Percentiles rank a stretch among this genome's conserved stretches.
Conservation (phyloP, 345 rosid species). For the Anacardium occidentale region DNA sequence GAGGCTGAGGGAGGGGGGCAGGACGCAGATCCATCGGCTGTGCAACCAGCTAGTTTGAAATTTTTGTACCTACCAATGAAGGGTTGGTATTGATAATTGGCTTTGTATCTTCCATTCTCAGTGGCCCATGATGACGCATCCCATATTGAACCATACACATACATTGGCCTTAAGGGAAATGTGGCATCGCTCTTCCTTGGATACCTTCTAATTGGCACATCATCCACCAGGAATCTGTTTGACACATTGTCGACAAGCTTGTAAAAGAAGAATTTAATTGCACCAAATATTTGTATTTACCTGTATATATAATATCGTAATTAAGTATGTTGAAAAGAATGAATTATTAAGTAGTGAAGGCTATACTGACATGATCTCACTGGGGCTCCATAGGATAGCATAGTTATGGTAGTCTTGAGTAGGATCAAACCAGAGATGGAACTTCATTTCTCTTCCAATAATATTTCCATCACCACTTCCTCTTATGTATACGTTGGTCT, state of each 20-base stretch:
- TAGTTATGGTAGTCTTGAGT: slow-evolving; percentile 77
- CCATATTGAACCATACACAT: slow-evolving; percentile 85
- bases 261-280: background rate
- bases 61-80: slow-evolving; percentile 61
- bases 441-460: slow-evolving; percentile 73
- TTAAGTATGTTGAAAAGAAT: background rate
- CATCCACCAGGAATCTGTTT: slow-evolving; percentile 79
- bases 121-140: slow-evolving; percentile 98
- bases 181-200: slow-evolving; percentile 60
- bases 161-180: slow-evolving; percentile 78
- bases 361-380: slow-evolving; percentile 62
- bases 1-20: slow-evolving; percentile 54
- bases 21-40: slow-evolving; percentile 29
- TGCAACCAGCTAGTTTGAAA: slow-evolving; percentile 67
- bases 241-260: slow-evolving; percentile 2
- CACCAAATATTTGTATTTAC: too few relatives aligned
- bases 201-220: slow-evolving; percentile 79
- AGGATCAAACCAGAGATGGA: slow-evolving; percentile 93
- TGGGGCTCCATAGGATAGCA: slow-evolving; percentile 65
- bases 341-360: background rate
- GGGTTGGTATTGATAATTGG: slow-evolving; percentile 74
- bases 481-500: slow-evolving; percentile 83
- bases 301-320: background rate
- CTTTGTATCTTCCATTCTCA: slow-evolving; percentile 78
- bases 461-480: slow-evolving; percentile 85